Percentiles rank a stretch among this genome's conserved stretches.
These are phyloP conservation scores for Cystobasidium ongulense DNA, from an alignment of 768 basidiomycete species.

Conservation along the genomic window DNA sequence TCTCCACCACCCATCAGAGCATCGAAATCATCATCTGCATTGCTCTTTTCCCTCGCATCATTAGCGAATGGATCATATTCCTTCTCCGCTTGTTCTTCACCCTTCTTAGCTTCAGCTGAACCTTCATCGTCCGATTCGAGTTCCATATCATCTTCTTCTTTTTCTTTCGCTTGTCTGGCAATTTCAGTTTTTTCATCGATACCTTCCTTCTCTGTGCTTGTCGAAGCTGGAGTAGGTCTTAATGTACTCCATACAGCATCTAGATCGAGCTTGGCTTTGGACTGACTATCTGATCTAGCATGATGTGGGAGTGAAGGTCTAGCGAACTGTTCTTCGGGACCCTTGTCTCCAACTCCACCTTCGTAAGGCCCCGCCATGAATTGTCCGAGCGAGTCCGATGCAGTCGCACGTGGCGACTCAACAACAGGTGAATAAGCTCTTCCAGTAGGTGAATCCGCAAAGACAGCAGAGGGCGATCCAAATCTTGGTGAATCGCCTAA, in stretches of 20 bases:
- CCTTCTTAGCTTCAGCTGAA: background rate
- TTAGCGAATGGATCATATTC: slow-evolving; percentile 34
- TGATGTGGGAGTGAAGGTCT: slow-evolving; percentile 19
- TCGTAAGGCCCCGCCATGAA: too few species aligned
- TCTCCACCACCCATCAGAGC: slow-evolving; percentile 59
- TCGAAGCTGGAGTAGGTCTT: slow-evolving; percentile 30
- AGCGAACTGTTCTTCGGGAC: background rate
- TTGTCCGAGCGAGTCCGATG: background rate
- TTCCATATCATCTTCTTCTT: slow-evolving; percentile 15
- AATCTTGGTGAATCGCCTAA: slow-evolving; percentile 1
- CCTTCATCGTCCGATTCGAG: background rate
- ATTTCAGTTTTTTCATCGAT: background rate
- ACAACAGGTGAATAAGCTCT: background rate
- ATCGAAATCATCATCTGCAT: slow-evolving; percentile 71
- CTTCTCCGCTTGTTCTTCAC: slow-evolving; percentile 8
- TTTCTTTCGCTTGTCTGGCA: background rate
- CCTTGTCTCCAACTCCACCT: background rate
- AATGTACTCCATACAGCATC: slow-evolving; percentile 38
- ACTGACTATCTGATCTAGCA: slow-evolving; percentile 17
- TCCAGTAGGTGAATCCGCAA: background rate
- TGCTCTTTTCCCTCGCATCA: slow-evolving; percentile 43
- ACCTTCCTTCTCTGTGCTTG: background rate
- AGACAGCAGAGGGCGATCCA: background rate
- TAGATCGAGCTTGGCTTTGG: slow-evolving; percentile 38
- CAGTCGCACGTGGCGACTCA: background rate